Conservation (phyloP, 805 yeast genomes). For the Spathaspora arborariae region DNA sequence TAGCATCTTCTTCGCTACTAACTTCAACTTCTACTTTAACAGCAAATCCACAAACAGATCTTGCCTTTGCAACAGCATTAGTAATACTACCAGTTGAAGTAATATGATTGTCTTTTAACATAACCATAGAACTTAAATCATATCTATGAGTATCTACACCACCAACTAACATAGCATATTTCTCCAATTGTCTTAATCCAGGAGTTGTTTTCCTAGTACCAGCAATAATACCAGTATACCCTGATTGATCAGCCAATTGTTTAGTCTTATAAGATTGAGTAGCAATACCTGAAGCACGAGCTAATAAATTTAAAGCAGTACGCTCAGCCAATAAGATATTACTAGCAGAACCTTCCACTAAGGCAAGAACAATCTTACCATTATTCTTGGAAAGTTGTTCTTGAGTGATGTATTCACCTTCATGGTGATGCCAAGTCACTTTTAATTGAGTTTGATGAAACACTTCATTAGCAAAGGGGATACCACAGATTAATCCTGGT, state of each 20-base stretch:
- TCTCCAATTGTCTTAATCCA: constrained; percentile 82
- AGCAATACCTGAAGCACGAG: constrained; percentile 86
- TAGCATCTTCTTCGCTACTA: constrained; percentile 78
- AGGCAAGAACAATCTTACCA: constrained; percentile 69
- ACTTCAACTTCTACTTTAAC: constrained; percentile 92
- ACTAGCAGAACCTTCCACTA: constrained; percentile 75
- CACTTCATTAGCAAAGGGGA: constrained; percentile 86
- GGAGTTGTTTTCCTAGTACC: constrained; percentile 99
- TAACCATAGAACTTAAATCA: constrained; percentile 89
- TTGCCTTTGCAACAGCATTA: constrained; percentile 72
- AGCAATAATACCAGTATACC: constrained; percentile 82
- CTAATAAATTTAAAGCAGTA: constrained; percentile 74
- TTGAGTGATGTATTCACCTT: constrained; percentile 50
- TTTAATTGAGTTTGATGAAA: constrained; percentile 67
- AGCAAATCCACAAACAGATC: constrained; percentile 81
- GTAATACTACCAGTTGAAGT: constrained; percentile 93
- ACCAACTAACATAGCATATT: constrained; percentile 92
- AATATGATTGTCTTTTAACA: constrained; percentile 92
- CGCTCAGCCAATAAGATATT: constrained; percentile 81
- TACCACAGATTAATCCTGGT: constrained; percentile 75
- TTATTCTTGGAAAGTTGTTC: constrained; percentile 43
- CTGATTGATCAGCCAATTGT: constrained; percentile 57
- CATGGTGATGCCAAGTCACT: constrained; percentile 70
- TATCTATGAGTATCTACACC: constrained; percentile 92
- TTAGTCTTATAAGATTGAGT: constrained; percentile 62